Base-by-base conservation (phyloP, 768 basidiomycete genomes). In the Podaxis sp. region DNA sequence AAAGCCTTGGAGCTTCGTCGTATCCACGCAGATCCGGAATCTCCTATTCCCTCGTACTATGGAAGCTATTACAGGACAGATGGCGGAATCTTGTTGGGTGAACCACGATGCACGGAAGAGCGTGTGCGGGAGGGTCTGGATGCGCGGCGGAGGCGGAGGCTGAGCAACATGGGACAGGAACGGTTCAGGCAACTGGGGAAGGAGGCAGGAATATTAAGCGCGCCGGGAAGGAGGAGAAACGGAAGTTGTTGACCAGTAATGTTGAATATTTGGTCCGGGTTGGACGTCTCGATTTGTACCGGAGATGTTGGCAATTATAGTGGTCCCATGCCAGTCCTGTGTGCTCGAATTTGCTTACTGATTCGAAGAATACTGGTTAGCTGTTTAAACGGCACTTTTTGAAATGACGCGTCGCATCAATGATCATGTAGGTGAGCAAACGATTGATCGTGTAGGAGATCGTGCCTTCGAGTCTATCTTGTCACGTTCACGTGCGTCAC, bases 401-500 rank as follows among this genome's bases (percentile, higher is more conserved):
- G 41, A 13, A 17, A n/a, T 44, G 41, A n/a, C 4, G n/a, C 15
- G 13, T n/a, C 41, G 41, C 41, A 44, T 44, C n/a, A n/a, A n/a
- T n/a, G n/a, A n/a, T n/a, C n/a, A 20, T 20, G 2, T 51, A 20
- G 24, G 20, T 22, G 15, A 4, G 26, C 24, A 22, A 22, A 24
- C 24, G 22, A 17, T 15, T 10, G 13, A 33, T 56, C 38, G 54
- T 44, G 5, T 22, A 11, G 15, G 46, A 48, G 5, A 33, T 33
- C 30, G 8, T 10, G 33, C 33, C 33, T 33, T 33, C 1, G 15
- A 17, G 7, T 17, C 15, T 20, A 46, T 20, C 44, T 20, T 24
- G 60, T 62, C 60, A 62, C 60, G 4, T 10, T 54, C 61, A 56
- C 46, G 54, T 62, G 61, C 13, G 36, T 56, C 48, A 49, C 44